Evolutionary conservation across 2,329 filamentous ascomycete genomes (phyloP), one percentile per base, ranked within the genome.

Genomic region (Trichoderma sp.): DNA sequence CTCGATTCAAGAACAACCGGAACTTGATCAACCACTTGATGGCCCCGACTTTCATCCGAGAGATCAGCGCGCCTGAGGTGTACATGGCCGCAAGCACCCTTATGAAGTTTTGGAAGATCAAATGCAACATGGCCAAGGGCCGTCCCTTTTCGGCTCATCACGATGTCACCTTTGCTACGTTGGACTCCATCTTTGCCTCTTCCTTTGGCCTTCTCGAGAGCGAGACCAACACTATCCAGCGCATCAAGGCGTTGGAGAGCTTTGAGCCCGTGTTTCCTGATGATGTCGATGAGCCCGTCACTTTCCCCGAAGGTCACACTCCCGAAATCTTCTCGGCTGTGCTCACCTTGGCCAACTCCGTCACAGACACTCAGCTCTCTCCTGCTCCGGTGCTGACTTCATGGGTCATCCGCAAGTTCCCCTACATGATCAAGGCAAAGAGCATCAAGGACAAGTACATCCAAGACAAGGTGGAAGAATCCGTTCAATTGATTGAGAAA

Each of bases 11-110:
- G 47, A 66, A 66, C 14, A 56, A 66, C 18, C 63, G 63, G 7
- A 66, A 28, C 63, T 39, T 66, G 63, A 66, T 66, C 63, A 66
- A 66, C 47, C 63, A 66, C 63, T 66, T 66, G 63, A 66, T 66
- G 63, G 47, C 63, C 63, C 63, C 63, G 30, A 66, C 63, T 8
- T 66, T 66, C 63, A 66, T 66, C 21, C 30, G 47, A 8, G 63
- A 66, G 30, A 18, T 66, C 63, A 66, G 63, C 63, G 63, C 63
- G 21, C 63, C 63, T n/a, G 63, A 66, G 21, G 63, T 66, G 30
- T 66, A 66, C 30, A 66, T 66, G 63, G 63, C 63, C 21, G 63
- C 63, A 66, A 66, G 30, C 30, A 24, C 63, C 21, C 63, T 66
- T 6, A 66, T 66, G 30, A 66, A 66, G 47, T n/a, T 66, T 47